Conservation (phyloP, 345 rosid species). For the Dimocarpus longan region DNA sequence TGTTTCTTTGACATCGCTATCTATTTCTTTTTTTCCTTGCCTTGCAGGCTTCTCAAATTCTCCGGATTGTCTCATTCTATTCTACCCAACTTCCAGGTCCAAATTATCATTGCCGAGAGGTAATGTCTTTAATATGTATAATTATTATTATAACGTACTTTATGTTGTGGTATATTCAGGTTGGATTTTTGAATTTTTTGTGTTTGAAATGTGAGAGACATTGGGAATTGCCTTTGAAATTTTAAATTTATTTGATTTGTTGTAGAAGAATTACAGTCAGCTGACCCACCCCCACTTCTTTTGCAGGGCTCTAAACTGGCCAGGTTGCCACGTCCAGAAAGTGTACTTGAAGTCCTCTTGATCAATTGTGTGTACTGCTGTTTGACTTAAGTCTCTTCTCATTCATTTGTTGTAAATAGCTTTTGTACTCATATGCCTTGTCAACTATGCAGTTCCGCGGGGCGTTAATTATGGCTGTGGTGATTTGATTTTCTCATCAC, state of each 20-base stretch:
- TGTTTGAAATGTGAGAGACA: neutral
- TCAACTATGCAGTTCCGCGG: slow-evolving; percentile 73
- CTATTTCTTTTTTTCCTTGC: slow-evolving; percentile 2
- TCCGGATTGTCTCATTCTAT: slow-evolving; percentile 87
- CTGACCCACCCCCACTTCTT: slow-evolving; percentile 12
- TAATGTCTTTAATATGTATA: slow-evolving; percentile 25
- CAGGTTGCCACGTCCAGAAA: slow-evolving; percentile 77
- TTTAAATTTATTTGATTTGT: neutral
- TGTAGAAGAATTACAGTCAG: neutral
- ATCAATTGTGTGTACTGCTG: slow-evolving; percentile 62
- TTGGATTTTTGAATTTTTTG: slow-evolving; percentile 4
- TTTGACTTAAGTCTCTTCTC: neutral
- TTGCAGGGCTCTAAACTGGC: slow-evolving; percentile 87
- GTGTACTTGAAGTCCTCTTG: slow-evolving; percentile 64
- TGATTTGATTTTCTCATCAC: slow-evolving; percentile 97
- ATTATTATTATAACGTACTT: neutral
- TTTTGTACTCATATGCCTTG: slow-evolving; percentile 31
- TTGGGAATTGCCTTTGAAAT: neutral
- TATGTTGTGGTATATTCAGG: neutral
- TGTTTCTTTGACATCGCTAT: slow-evolving; percentile 22
- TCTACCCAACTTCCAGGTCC: slow-evolving; percentile 99
- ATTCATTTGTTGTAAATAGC: neutral
- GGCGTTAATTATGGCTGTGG: slow-evolving; percentile 95
- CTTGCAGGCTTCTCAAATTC: slow-evolving; percentile 79
- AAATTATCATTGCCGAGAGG: slow-evolving; percentile 97